Evolutionary conservation across 129 eudicot genomes (phyloP), one percentile per base, ranked within the genome.

Genomic region (Flaveria sonorensis): DNA sequence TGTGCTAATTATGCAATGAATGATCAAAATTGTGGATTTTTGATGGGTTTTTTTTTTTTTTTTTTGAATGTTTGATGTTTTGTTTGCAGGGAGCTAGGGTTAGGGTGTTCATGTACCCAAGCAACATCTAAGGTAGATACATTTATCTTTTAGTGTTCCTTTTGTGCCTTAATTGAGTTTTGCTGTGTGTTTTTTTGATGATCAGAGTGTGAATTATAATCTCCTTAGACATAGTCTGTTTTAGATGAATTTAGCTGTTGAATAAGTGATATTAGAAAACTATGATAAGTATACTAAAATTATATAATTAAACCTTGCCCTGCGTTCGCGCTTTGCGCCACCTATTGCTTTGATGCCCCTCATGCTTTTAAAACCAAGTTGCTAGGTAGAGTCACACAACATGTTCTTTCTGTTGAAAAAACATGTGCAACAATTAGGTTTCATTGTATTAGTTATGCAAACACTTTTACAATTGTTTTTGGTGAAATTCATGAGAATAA

Each of bases 81-180:
- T 68, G 24, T 57, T 78, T 84, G 74, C 80, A 90, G 96, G 93
- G 93, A 74, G 81, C 86, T 60, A 86, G 89, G 79, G 88, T 90
- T 57, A 86, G 96, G 78, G 96, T 90, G 19, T 77, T 90, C 81
- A 90, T 90, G 96, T 90, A 81, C 82, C 96, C 96, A 19, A 90
- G 96, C 88, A 88, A 86, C 81, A 90, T 88, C 24, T 90, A 79
- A 91, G 93, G 96, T 88, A 84, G 11, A 12, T 72, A 23, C 19
- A 26, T 30, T 71, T 20, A 14, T 60, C 5, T 45, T 12, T 9
- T 46, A 3, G 0, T 77, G 7, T 57, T 11, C 30, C 20, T 0
- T 40, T 47, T 60, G 32, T 2, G 6, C 42, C 51, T 21, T 40
- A 63, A 14, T 28, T n/a, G 51, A 67, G 52, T 24, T 14, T 13